These are phyloP conservation scores for Polysphondylium violaceum DNA, from an alignment of 78 protist genomes.

Conservation along the genomic window DNA sequence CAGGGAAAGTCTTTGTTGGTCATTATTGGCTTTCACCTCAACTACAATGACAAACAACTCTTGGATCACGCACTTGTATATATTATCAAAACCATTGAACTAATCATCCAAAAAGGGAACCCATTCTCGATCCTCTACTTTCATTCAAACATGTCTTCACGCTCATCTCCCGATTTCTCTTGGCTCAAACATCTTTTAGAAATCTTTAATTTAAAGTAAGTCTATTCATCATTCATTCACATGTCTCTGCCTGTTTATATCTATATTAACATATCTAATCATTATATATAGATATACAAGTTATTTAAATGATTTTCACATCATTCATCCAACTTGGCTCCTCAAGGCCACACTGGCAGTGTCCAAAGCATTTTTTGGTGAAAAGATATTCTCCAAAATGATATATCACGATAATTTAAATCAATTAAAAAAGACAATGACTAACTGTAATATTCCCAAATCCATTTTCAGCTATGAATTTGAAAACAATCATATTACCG, in stretches of 20 bases:
- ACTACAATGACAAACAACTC: slow-evolving; percentile 5
- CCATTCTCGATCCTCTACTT: slow-evolving; percentile 62
- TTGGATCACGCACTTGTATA: slow-evolving; percentile 10
- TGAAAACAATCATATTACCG: slow-evolving; percentile 23
- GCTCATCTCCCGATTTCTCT: slow-evolving; percentile 41
- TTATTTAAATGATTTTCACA: slow-evolving; percentile 19
- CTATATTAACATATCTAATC: too few relatives aligned
- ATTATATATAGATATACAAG: slow-evolving; percentile 20
- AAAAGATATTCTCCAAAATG: neutral
- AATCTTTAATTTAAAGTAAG: slow-evolving; percentile 40
- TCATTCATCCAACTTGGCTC: slow-evolving; percentile 61
- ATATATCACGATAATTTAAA: slow-evolving; percentile 48
- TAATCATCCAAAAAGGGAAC: neutral
- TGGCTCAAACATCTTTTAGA: slow-evolving; percentile 56
- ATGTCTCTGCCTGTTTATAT: neutral
- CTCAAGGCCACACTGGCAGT: slow-evolving; percentile 37
- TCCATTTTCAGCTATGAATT: slow-evolving; percentile 45
- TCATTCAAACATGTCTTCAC: slow-evolving; percentile 56
- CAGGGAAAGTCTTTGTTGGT: slow-evolving; percentile 21
- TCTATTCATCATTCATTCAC: neutral
- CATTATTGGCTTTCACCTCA: slow-evolving; percentile 40
- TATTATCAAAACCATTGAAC: slow-evolving; percentile 20
- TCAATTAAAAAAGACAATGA: neutral
- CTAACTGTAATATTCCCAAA: slow-evolving; percentile 40
- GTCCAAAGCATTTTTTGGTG: slow-evolving; percentile 3